Conservation (phyloP, 176 grass and related monocot species). For the Pontederia paniculata region DNA sequence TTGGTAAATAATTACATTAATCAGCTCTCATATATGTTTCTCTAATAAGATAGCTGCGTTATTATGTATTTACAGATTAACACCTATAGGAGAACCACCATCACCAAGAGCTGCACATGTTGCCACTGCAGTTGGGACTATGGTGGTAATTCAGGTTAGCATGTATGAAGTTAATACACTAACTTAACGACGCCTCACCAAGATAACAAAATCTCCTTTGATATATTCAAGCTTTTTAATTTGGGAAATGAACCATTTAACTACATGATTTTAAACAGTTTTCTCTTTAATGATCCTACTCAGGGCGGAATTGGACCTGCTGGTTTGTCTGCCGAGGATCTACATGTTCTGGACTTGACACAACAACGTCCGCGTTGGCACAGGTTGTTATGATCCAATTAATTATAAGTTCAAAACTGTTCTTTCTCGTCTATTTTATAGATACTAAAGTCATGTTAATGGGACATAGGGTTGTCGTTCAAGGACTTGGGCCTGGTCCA, state of each 20-base stretch:
- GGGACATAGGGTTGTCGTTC: slow-evolving; percentile 67
- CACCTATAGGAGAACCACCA: slow-evolving; percentile 84
- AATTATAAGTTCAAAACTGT: not conserved
- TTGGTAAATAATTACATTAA: too few species aligned
- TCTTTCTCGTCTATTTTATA: slow-evolving; percentile 1
- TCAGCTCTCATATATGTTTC: not conserved
- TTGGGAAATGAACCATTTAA: not conserved
- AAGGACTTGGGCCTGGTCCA: slow-evolving; percentile 90
- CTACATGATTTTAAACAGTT: not conserved
- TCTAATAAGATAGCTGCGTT: not conserved
- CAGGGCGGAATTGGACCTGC: slow-evolving; percentile 96
- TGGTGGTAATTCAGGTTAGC: slow-evolving; percentile 96
- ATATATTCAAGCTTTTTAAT: not conserved
- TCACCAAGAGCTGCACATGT: slow-evolving; percentile 98
- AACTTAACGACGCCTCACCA: not conserved
- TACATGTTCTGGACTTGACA: slow-evolving; percentile 93
- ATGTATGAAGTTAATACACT: not conserved
- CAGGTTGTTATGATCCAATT: slow-evolving; percentile 42
- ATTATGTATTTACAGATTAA: slow-evolving; percentile 41
- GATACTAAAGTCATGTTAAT: not conserved
- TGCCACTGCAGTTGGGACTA: slow-evolving; percentile 93
- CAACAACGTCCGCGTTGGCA: slow-evolving; percentile 87
- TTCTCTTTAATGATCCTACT: slow-evolving; percentile 15
- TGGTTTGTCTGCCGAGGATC: slow-evolving; percentile 95
- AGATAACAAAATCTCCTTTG: slow-evolving; percentile 9